phyloP scores from a whole-genome alignment of 192 early-diverging fungal species.

The Podila clonocystis region DNA sequence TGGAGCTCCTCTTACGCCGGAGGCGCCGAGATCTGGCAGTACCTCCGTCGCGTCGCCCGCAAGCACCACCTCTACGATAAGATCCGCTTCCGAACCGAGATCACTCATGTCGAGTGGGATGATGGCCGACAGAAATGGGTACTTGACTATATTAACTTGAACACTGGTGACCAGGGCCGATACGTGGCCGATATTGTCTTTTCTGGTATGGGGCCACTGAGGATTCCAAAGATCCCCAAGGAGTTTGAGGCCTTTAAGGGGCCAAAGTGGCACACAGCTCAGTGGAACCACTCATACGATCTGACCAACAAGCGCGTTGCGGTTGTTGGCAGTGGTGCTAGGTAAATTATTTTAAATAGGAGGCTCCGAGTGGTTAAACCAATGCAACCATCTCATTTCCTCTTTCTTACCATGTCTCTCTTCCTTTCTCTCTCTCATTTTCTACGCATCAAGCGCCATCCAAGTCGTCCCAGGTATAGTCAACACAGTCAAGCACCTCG shows the following conservation, averaged over 20 bases:
- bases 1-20: conserved; percentile 52
- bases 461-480: conserved; percentile 60
- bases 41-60: conserved; percentile 46
- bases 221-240: conserved; percentile 57
- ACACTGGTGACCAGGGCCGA: conserved; percentile 18
- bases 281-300: conserved; percentile 61
- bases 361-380: too few relatives aligned
- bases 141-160: conserved; percentile 29
- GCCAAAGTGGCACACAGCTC: conserved; percentile 60
- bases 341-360: conserved; percentile 52
- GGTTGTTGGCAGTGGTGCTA: conserved; percentile 60
- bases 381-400: too few relatives aligned
- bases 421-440: not conserved
- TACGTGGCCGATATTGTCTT: conserved; percentile 44
- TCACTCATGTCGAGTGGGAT: conserved; percentile 49
- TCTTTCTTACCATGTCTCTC: too few relatives aligned
- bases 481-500: conserved; percentile 48
- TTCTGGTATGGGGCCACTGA: conserved; percentile 59
- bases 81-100: conserved; percentile 54
- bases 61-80: conserved; percentile 54
- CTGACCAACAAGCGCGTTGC: conserved; percentile 58
- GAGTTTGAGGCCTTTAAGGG: conserved; percentile 63
- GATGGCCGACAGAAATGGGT: conserved; percentile 47
- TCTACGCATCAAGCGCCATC: conserved; percentile 33
- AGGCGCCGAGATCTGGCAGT: conserved; percentile 56